Evolutionary conservation across 176 grass and related monocot genomes (phyloP).

Genomic region (Cenchrus fungigraminus): DNA sequence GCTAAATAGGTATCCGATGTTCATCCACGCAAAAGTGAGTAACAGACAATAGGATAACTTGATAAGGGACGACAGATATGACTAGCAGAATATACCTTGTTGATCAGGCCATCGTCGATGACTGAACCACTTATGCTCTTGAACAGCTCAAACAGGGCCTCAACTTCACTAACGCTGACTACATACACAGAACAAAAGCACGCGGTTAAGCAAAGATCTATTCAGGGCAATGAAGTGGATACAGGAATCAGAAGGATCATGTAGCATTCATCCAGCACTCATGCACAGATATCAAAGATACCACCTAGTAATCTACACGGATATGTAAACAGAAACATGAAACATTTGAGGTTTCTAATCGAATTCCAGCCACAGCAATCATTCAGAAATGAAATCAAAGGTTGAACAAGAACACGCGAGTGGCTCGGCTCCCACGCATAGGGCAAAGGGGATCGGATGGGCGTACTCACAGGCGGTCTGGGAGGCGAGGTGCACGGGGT

Average conservation of each 20-base stretch:
- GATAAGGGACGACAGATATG: neutral
- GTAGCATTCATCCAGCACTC: constrained; percentile 14
- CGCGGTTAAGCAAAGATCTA: constrained; percentile 7
- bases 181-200: constrained; percentile 10
- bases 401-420: neutral
- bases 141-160: constrained; percentile 92
- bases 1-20: neutral
- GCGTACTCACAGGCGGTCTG: constrained; percentile 75
- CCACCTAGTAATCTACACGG: neutral
- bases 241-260: neutral
- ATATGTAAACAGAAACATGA: neutral
- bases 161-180: constrained; percentile 95
- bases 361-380: neutral
- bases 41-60: too few relatives aligned
- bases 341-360: constrained; percentile 16
- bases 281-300: neutral
- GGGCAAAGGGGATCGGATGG: constrained; percentile 10
- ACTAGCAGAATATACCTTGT: constrained; percentile 59
- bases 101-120: constrained; percentile 89
- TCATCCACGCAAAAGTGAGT: neutral
- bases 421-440: neutral
- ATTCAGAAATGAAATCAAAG: neutral
- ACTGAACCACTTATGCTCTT: constrained; percentile 95
- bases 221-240: neutral
- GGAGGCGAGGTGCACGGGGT: constrained; percentile 76